phyloP scores from a whole-genome alignment of 306 rosid species.

The Fragaria vesca region DNA sequence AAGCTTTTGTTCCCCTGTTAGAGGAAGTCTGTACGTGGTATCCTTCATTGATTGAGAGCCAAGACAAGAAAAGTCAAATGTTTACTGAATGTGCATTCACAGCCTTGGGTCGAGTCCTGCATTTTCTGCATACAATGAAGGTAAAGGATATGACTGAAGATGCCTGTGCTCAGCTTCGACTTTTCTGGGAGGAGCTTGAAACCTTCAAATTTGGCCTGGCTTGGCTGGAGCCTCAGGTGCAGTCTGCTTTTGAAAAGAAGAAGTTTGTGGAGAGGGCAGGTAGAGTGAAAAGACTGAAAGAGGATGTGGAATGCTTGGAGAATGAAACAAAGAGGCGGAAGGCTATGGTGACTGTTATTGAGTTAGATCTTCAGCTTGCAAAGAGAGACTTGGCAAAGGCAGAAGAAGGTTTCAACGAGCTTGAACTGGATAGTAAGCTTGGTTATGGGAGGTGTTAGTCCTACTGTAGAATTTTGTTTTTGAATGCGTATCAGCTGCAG shows the following conservation, averaged over 20 bases:
- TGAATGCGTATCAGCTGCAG: no score
- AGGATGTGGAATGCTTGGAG: neutral
- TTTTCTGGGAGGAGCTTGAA: conserved; percentile 10
- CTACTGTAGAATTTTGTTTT: neutral
- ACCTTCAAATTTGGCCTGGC: conserved; percentile 13
- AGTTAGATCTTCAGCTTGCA: conserved; percentile 9
- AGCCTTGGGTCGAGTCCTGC: neutral
- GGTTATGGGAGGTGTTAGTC: neutral
- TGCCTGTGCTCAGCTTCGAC: neutral
- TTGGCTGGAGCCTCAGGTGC: conserved; percentile 14
- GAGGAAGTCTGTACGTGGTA: conserved; percentile 6
- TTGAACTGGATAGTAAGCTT: neutral
- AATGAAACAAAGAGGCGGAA: neutral
- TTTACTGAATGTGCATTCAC: conserved; percentile 9
- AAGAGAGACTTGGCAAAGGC: conserved; percentile 6
- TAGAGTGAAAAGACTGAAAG: conserved; percentile 1
- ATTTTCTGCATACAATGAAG: conserved; percentile 11
- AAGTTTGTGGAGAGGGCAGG: conserved; percentile 10
- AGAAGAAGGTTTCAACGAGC: neutral
- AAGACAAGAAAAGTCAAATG: neutral
- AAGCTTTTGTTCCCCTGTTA: conserved; percentile 7
- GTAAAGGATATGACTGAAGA: neutral
- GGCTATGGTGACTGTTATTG: neutral
- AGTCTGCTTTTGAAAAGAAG: conserved; percentile 11
- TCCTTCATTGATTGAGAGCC: neutral